A percentile compares a stretch with the other conserved stretches of the same genome.
These are phyloP conservation scores for Sporothrix phasma DNA, from an alignment of 2,329 filamentous ascomycete species.

Conservation along the genomic window DNA sequence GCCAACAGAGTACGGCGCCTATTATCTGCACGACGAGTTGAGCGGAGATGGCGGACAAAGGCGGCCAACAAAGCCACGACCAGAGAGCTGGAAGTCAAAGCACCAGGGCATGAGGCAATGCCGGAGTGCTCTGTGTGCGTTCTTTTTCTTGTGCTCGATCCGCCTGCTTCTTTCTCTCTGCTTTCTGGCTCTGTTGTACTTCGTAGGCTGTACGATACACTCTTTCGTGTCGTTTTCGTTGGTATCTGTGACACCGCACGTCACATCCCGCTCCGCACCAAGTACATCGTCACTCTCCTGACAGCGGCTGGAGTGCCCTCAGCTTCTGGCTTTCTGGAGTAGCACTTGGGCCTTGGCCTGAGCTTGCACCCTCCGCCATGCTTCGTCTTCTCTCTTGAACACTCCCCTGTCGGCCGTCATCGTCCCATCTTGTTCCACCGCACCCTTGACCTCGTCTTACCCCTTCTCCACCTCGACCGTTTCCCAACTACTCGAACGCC, in stretches of 20 bases:
- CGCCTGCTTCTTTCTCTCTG: not conserved
- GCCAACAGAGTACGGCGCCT: slow-evolving; percentile 2
- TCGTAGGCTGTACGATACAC: not conserved
- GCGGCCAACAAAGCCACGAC: not conserved
- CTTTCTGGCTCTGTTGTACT: not conserved
- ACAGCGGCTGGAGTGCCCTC: not conserved
- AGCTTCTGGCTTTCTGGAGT: slow-evolving; percentile 2
- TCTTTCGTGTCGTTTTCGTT: not conserved
- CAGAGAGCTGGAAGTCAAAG: not conserved
- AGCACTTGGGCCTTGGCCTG: not conserved
- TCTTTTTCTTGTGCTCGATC: too few species aligned
- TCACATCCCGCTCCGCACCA: not conserved
- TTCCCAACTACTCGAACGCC: slow-evolving; percentile 2
- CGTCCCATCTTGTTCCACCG: slow-evolving; percentile 2
- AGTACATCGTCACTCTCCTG: not conserved
- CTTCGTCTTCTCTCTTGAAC: not conserved
- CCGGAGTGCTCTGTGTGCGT: not conserved
- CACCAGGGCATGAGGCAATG: not conserved
- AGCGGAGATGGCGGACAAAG: slow-evolving; percentile 1
- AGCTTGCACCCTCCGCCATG: not conserved
- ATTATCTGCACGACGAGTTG: not conserved
- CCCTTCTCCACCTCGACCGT: not conserved
- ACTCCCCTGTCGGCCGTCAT: not conserved
- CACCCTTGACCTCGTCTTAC: not conserved
- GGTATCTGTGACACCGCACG: not conserved